Evolutionary conservation across 805 yeast genomes (phyloP), one percentile per base, ranked within the genome.

Genomic region (Kazachstania kunashirensis): DNA sequence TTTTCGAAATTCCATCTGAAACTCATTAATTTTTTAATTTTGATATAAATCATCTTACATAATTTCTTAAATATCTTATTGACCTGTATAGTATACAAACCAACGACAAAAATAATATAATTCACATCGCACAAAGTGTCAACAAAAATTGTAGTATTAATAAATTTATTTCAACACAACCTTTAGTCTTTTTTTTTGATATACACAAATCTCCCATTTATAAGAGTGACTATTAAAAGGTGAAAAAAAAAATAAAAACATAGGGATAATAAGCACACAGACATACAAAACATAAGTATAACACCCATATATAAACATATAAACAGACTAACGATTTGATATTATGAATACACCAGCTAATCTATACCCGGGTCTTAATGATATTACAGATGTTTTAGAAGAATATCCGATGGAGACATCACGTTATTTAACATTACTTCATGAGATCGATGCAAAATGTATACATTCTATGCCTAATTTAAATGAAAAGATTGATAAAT

Each of bases 391-490:
- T 62, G 88, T 86, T 1, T 72, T 89, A 34, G 94, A 86, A 53
- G 95, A 95, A 17, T 68, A 86, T 44, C 98, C 98, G 0, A 53
- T 70, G 38, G 96, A 85, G 47, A 67, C 84, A 28, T 74, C 86
- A 34, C 74, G 88, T 36, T 89, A 88, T 53, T 77, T 86, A 57
- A 92, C 97, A 2, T 64, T 85, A 12, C 65, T 92, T 45, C 84
- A 85, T 52, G 98, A 92, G 54, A 86, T 92, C 36, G 96, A 88
- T 53, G 96, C 97, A 42, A 89, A 89, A 57, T 84, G 95, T 57
- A 81, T 81, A 24, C 70, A 74, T 42, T 68, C 84, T 0, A 67
- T 79, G 8, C 95, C 96, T 0, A 65, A 68, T 45, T 67, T 89
- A 41, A 73, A 75, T 36, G 48, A 53, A 16, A 50, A 50, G 37